These are phyloP conservation scores for Berkeleyomyces basicola DNA, from an alignment of 2,329 filamentous ascomycete genomes.

Conservation along the genomic window DNA sequence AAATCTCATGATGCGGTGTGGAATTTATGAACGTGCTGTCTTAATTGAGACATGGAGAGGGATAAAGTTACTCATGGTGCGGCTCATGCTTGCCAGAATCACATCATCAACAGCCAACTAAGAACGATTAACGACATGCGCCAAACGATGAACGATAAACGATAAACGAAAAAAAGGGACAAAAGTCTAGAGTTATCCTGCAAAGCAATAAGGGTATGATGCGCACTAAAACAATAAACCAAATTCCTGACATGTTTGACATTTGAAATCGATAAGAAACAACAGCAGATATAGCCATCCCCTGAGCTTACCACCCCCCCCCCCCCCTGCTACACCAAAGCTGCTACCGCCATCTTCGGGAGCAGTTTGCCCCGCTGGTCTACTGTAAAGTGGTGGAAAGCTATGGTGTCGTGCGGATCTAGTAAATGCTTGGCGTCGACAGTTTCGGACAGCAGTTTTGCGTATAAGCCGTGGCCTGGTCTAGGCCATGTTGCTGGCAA, in stretches of 20 bases:
- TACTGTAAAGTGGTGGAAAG: constrained; percentile 29
- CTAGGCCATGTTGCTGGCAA: constrained; percentile 26
- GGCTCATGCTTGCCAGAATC: background rate
- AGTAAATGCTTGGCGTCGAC: constrained; percentile 23
- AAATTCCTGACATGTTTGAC: background rate
- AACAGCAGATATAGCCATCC: background rate
- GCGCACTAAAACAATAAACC: background rate
- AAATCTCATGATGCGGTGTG: background rate
- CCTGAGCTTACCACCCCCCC: background rate
- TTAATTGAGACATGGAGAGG: background rate
- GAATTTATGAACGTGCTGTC: background rate
- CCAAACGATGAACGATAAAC: background rate
- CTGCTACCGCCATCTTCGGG: constrained; percentile 13
- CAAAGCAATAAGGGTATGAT: background rate
- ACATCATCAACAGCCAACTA: background rate
- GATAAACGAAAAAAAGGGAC: background rate
- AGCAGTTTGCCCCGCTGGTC: constrained; percentile 16
- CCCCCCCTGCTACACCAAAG: constrained; percentile 4
- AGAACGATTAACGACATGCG: background rate
- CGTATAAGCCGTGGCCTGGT: constrained; percentile 25
- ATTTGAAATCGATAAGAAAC: background rate
- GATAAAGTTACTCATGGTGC: background rate
- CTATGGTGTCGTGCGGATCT: constrained; percentile 27
- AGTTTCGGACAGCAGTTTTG: constrained; percentile 23
- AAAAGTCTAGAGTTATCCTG: background rate